These are phyloP conservation scores for Gaertneriomyces sp. DNA, from an alignment of 192 early-diverging fungal genomes.

Conservation along the genomic window DNA sequence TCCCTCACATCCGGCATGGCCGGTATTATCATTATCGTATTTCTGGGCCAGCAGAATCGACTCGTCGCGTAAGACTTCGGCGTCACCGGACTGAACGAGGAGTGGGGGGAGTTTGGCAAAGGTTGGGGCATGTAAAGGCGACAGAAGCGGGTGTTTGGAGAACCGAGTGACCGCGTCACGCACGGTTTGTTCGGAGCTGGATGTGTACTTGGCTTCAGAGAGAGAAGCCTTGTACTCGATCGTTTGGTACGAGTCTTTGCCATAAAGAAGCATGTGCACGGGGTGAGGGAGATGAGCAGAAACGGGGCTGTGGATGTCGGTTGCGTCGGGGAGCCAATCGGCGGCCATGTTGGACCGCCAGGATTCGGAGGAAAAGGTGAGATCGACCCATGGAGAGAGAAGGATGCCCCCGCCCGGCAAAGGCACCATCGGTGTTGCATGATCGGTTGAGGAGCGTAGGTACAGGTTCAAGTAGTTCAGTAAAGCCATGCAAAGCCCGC, in stretches of 20 bases:
- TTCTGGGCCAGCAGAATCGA: conserved; percentile 38
- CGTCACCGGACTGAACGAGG: conserved; percentile 42
- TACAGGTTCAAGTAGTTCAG: conserved; percentile 47
- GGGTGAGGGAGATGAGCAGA: conserved; percentile 31
- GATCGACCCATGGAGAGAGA: conserved; percentile 43
- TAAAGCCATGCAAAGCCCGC: conserved; percentile 38
- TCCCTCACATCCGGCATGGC: not conserved
- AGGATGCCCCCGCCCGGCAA: conserved; percentile 35
- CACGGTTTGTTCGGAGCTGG: not conserved
- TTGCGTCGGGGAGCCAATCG: conserved; percentile 39
- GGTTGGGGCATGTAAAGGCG: conserved; percentile 39
- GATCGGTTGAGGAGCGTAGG: conserved; percentile 12
- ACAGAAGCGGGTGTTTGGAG: conserved; percentile 42
- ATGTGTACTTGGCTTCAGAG: not conserved
- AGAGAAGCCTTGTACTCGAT: not conserved
- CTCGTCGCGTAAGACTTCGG: conserved; percentile 46
- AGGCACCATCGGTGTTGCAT: conserved; percentile 19
- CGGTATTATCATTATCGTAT: conserved; percentile 27
- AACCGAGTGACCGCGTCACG: conserved; percentile 30
- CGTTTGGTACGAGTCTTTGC: conserved; percentile 20
- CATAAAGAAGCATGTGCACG: conserved; percentile 41
- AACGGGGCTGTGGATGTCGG: conserved; percentile 35
- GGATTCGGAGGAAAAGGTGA: conserved; percentile 34
- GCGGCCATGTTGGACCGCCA: conserved; percentile 31
- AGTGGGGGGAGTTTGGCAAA: conserved; percentile 38